These are phyloP conservation scores for Saturnispora bothae DNA, from an alignment of 805 yeast species.

Conservation along the genomic window DNA sequence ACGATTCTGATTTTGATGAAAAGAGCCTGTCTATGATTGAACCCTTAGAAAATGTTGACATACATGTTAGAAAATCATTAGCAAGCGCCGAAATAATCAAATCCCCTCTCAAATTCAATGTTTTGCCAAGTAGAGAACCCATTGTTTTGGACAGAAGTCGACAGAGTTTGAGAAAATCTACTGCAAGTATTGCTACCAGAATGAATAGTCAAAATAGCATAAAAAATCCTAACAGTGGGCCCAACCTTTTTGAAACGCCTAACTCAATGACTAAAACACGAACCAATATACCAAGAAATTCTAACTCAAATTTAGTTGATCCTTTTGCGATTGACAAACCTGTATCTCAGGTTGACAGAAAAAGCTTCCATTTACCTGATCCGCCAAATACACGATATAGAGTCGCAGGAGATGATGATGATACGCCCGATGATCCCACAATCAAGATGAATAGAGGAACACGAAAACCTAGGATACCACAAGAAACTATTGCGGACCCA, in stretches of 20 bases:
- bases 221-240: too few species aligned
- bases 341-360: too few species aligned
- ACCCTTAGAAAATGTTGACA: slow-evolving; percentile 23
- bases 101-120: slow-evolving; percentile 26
- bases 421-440: slow-evolving; percentile 21
- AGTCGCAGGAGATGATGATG: neutral
- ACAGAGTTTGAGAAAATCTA: slow-evolving; percentile 19
- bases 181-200: neutral
- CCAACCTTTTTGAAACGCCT: slow-evolving; percentile 8
- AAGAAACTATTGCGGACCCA: neutral
- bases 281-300: too few species aligned
- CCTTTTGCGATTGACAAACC: too few species aligned
- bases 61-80: slow-evolving; percentile 10
- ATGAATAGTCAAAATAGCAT: neutral
- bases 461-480: neutral
- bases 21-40: slow-evolving; percentile 21
- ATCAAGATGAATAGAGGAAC: slow-evolving; percentile 18
- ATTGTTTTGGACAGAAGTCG: slow-evolving; percentile 21
- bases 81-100: slow-evolving; percentile 16
- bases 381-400: slow-evolving; percentile 16
- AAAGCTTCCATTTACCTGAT: too few species aligned
- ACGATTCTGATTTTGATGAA: slow-evolving; percentile 17
- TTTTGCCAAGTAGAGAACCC: slow-evolving; percentile 26
- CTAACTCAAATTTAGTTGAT: too few species aligned
- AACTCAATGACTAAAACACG: neutral